Conservation (phyloP, 2,329 filamentous ascomycete species). For the Pezicula carpinea region DNA sequence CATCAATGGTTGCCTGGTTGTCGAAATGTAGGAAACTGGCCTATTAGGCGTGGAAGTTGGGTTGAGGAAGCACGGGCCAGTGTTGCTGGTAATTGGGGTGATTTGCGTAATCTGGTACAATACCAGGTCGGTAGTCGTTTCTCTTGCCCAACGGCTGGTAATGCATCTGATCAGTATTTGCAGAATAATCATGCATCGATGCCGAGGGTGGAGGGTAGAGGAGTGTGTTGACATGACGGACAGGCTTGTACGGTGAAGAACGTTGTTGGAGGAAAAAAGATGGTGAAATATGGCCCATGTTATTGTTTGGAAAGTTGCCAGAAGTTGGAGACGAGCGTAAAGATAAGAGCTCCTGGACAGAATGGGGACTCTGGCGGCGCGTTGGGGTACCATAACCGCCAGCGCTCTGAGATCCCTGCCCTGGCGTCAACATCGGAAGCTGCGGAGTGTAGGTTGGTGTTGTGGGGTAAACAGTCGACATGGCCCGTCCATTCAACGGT, state of each 20-base stretch:
- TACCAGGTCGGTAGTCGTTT: slow-evolving; percentile 62
- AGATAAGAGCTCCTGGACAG: slow-evolving; percentile 27
- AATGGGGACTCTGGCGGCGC: slow-evolving; percentile 28
- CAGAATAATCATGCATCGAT: slow-evolving; percentile 70
- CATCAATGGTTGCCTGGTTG: too few relatives aligned
- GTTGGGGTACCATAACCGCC: slow-evolving; percentile 29
- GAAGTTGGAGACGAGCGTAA: slow-evolving; percentile 32
- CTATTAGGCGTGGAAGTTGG: slow-evolving; percentile 27
- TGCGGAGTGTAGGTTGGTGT: slow-evolving; percentile 42
- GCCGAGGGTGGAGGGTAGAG: slow-evolving; percentile 79
- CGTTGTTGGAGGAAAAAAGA: slow-evolving; percentile 83
- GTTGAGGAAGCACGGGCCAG: slow-evolving; percentile 28
- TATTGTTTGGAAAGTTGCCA: slow-evolving; percentile 37
- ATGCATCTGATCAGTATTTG: slow-evolving; percentile 67
- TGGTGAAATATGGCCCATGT: slow-evolving; percentile 60
- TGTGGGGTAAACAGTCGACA: slow-evolving; percentile 69
- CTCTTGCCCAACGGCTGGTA: slow-evolving; percentile 73
- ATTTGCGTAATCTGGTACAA: slow-evolving; percentile 56
- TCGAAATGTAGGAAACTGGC: too few relatives aligned
- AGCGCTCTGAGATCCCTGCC: slow-evolving; percentile 15
- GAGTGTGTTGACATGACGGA: slow-evolving; percentile 85
- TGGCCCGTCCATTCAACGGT: slow-evolving; percentile 48
- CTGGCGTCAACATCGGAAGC: slow-evolving; percentile 31
- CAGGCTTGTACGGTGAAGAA: slow-evolving; percentile 86
- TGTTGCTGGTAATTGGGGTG: slow-evolving; percentile 15